Conservation (phyloP, 1,284 basidiomycete genomes). For the Trametes versicolor region DNA sequence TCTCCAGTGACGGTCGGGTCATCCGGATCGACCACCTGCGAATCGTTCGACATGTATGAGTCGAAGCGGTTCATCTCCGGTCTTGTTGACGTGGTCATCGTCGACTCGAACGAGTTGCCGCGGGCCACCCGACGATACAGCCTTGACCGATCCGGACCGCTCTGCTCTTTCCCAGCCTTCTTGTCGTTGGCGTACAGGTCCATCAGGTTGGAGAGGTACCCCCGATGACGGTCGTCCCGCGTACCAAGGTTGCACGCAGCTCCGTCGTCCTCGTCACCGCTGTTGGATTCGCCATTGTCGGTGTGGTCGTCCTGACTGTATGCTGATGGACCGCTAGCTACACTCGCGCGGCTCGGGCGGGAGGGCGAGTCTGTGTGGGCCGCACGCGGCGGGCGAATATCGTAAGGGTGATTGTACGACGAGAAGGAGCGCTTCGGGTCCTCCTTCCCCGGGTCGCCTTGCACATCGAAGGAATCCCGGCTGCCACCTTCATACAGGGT, state of each 20-base stretch:
- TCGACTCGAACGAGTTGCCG: conserved; percentile 24
- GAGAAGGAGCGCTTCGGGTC: conserved; percentile 57
- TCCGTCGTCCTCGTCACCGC: conserved; percentile 12
- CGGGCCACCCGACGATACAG: conserved; percentile 14
- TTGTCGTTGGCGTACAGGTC: conserved; percentile 60
- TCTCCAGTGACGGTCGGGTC: conserved; percentile 46
- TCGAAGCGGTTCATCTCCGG: conserved; percentile 23
- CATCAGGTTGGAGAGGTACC: conserved; percentile 57
- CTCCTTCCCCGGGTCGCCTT: conserved; percentile 25
- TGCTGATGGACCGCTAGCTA: conserved; percentile 30
- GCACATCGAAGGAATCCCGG: conserved; percentile 3
- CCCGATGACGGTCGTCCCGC: conserved; percentile 45
- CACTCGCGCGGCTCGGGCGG: conserved; percentile 35
- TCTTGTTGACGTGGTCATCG: conserved; percentile 23
- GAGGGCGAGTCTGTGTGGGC: conserved; percentile 48
- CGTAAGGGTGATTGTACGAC: conserved; percentile 67
- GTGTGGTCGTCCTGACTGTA: conserved; percentile 14
- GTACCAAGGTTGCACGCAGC: conserved; percentile 22
- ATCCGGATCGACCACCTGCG: conserved; percentile 44
- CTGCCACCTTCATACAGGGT: conserved; percentile 28
- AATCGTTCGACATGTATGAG: conserved; percentile 33
- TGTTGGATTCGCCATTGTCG: conserved; percentile 5
- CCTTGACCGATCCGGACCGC: not conserved
- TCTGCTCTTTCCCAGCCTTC: conserved; percentile 33
- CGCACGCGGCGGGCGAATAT: conserved; percentile 60